Conservation (phyloP, 139 green algal species). For the Closterium sp. region DNA sequence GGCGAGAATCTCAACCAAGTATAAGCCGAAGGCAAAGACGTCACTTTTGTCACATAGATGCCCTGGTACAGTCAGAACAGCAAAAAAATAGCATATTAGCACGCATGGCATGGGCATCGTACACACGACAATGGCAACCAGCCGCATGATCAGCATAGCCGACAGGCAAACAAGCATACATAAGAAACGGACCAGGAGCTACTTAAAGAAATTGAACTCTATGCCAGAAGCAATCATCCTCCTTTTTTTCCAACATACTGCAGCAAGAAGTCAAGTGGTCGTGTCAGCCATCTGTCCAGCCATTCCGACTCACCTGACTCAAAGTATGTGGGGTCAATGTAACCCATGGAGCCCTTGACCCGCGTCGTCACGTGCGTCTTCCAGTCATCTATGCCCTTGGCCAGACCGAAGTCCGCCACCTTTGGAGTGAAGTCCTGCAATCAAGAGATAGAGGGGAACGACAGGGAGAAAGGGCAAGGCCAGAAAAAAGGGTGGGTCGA, state of each 20-base stretch:
- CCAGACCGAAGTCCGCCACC: constrained; percentile 14
- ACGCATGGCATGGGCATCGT: background rate
- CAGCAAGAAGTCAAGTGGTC: too few relatives aligned
- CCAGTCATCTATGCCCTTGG: background rate
- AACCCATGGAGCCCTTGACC: constrained; percentile 6
- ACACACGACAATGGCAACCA: background rate
- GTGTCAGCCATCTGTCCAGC: background rate
- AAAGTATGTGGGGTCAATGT: constrained; percentile 5
- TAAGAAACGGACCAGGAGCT: too few relatives aligned
- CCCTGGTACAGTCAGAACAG: background rate
- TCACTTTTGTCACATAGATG: background rate
- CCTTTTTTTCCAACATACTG: too few relatives aligned
- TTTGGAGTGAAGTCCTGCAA: background rate
- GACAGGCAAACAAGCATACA: too few relatives aligned
- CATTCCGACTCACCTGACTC: background rate
- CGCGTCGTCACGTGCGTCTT: constrained; percentile 6
- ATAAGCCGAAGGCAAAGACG: background rate
- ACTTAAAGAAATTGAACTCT: too few relatives aligned
- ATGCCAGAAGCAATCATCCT: too few relatives aligned
- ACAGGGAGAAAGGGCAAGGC: background rate
- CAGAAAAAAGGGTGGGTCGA: background rate
- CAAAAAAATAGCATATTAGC: background rate
- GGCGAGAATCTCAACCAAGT: background rate
- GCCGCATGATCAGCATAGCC: too few relatives aligned
- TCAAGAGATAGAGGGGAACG: background rate